Conservation (phyloP, 495 filamentous ascomycete genomes). For the Penicillium simplicissimum region DNA sequence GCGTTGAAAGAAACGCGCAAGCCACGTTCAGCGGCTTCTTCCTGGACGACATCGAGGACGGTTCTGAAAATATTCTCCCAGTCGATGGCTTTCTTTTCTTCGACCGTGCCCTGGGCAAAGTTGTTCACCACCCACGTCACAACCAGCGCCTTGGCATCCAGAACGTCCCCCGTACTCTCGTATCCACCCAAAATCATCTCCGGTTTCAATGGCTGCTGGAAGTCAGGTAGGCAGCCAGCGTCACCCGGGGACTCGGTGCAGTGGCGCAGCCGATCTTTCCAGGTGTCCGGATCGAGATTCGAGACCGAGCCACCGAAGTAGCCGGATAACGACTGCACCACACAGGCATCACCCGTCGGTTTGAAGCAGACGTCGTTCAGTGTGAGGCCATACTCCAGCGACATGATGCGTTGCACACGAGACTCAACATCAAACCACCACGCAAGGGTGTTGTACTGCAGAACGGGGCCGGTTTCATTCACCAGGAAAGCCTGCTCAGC, state of each 20-base stretch:
- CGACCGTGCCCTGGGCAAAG: slow-evolving; percentile 66
- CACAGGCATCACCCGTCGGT: slow-evolving; percentile 84
- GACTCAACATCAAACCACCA: slow-evolving; percentile 97
- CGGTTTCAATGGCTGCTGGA: slow-evolving; percentile 80
- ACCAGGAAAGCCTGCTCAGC: slow-evolving; percentile 92
- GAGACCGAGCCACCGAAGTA: slow-evolving; percentile 75
- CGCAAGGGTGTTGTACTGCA: slow-evolving; percentile 80
- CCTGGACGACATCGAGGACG: slow-evolving; percentile 68
- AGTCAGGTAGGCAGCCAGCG: slow-evolving; percentile 73
- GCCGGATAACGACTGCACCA: slow-evolving; percentile 83
- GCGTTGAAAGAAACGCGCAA: slow-evolving; percentile 91
- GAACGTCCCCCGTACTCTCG: slow-evolving; percentile 62
- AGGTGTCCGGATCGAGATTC: slow-evolving; percentile 61
- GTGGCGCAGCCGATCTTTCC: slow-evolving; percentile 65
- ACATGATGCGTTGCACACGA: slow-evolving; percentile 67
- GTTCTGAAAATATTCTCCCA: slow-evolving; percentile 80
- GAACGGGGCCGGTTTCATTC: slow-evolving; percentile 76
- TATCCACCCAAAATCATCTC: slow-evolving; percentile 86
- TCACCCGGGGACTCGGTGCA: slow-evolving; percentile 77
- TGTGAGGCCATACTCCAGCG: slow-evolving; percentile 58
- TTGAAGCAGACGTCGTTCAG: slow-evolving; percentile 92
- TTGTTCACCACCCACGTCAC: slow-evolving; percentile 98
- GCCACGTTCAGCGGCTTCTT: slow-evolving; percentile 75
- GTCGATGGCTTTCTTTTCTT: slow-evolving; percentile 73
- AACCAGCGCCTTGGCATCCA: slow-evolving; percentile 76